Percentiles rank a stretch among this genome's conserved stretches.
Evolutionary conservation across 2,329 filamentous ascomycete genomes (phyloP).

Genomic region (Xylaria sp.): DNA sequence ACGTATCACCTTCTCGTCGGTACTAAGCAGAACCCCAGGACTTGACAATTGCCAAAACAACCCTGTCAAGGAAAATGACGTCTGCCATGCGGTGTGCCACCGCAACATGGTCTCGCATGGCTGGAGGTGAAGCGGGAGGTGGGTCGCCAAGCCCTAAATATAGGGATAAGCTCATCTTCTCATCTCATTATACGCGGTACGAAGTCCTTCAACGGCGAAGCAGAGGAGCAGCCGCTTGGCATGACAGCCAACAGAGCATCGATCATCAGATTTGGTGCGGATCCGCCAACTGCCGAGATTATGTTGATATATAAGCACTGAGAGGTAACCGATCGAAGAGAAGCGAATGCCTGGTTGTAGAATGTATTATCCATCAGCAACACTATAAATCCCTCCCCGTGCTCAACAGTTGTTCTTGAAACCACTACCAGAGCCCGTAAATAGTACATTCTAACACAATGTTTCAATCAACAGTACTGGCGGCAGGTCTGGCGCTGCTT

Average conservation of each 20-base stretch:
- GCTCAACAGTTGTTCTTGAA: neutral
- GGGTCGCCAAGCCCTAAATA: neutral
- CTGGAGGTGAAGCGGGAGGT: neutral
- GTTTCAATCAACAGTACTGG: neutral
- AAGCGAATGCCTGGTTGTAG: neutral
- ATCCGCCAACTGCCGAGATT: neutral
- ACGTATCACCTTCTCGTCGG: too few species aligned
- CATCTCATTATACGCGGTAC: neutral
- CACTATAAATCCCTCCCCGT: neutral
- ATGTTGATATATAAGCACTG: neutral
- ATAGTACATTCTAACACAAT: neutral
- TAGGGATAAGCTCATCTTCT: neutral
- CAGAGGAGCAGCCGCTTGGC: neutral
- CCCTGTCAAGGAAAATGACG: neutral
- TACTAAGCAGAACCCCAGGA: too few species aligned
- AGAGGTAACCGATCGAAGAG: neutral
- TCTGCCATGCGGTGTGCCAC: neutral
- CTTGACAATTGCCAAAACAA: too few species aligned
- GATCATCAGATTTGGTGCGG: neutral
- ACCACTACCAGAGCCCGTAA: neutral
- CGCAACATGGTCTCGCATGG: neutral
- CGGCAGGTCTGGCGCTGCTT: neutral
- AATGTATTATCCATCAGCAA: neutral
- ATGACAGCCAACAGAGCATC: neutral
- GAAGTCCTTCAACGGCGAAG: neutral